Conservation (phyloP, 257 asterid genomes). For the Nicotiana benthamiana region DNA sequence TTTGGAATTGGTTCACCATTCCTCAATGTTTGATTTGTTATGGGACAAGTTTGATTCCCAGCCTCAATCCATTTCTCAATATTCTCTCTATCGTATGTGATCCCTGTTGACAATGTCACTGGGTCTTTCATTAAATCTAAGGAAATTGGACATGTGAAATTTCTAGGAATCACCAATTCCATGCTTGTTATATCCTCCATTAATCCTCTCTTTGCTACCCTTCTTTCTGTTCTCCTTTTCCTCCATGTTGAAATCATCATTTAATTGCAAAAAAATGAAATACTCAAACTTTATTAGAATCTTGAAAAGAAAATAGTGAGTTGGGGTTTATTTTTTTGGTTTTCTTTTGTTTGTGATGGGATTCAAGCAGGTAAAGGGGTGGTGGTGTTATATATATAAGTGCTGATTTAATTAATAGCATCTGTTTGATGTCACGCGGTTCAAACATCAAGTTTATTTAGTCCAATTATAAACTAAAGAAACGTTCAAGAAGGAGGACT, state of each 20-base stretch:
- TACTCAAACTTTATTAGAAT: neutral
- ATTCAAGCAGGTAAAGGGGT: neutral
- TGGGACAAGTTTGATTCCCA: conserved; percentile 43
- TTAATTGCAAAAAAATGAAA: neutral
- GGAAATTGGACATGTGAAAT: conserved; percentile 37
- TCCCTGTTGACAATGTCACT: conserved; percentile 51
- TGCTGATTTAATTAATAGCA: neutral
- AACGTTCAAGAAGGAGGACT: neutral
- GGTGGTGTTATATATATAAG: neutral
- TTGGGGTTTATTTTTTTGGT: neutral
- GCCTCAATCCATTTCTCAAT: conserved; percentile 47
- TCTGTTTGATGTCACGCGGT: neutral
- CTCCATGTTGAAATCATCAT: conserved; percentile 31
- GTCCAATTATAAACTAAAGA: neutral
- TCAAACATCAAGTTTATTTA: neutral
- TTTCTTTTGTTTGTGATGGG: neutral
- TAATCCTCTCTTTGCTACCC: neutral
- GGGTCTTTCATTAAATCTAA: conserved; percentile 53
- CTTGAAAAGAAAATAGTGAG: neutral
- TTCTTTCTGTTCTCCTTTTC: conserved; percentile 20
- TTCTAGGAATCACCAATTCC: conserved; percentile 25
- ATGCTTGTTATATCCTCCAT: neutral
- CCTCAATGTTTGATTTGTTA: conserved; percentile 29
- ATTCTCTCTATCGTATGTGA: conserved; percentile 46
- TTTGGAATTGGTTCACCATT: conserved; percentile 26